Conservation (phyloP, 2,329 filamentous ascomycete species). For the Cordyceps cicadae region DNA sequence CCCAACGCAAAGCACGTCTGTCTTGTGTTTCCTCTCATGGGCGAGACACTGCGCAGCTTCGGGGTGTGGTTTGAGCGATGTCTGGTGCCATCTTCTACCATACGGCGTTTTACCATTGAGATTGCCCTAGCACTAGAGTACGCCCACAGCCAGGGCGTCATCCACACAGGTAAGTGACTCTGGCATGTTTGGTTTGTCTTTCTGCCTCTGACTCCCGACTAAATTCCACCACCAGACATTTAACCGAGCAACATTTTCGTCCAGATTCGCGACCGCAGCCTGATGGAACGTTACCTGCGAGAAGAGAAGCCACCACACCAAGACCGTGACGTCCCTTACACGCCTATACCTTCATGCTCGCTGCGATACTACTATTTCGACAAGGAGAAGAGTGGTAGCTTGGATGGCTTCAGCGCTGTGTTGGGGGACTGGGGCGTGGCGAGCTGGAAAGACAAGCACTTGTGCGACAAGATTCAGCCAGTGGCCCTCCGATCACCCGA, state of each 20-base stretch:
- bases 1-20: conserved; percentile 25
- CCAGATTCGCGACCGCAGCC: conserved; percentile 14
- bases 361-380: conserved; percentile 15
- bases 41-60: conserved; percentile 18
- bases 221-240: conserved; percentile 13
- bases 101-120: conserved; percentile 15
- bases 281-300: conserved; percentile 14
- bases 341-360: conserved; percentile 6
- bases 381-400: background rate
- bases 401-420: conserved; percentile 12
- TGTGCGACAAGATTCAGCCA: conserved; percentile 18
- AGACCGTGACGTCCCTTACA: conserved; percentile 9
- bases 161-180: conserved; percentile 16
- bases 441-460: conserved; percentile 16
- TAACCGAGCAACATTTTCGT: conserved; percentile 19
- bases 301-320: conserved; percentile 2
- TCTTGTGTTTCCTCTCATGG: conserved; percentile 23
- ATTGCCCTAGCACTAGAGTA: conserved; percentile 16
- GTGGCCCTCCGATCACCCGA: conserved; percentile 18
- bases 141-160: conserved; percentile 16
- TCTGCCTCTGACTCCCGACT: background rate
- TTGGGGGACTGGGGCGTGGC: conserved; percentile 18
- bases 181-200: background rate
- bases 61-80: conserved; percentile 11
- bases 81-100: conserved; percentile 13